Base-by-base conservation (phyloP, 1,284 basidiomycete species). In the Boletus nobilissimus region DNA sequence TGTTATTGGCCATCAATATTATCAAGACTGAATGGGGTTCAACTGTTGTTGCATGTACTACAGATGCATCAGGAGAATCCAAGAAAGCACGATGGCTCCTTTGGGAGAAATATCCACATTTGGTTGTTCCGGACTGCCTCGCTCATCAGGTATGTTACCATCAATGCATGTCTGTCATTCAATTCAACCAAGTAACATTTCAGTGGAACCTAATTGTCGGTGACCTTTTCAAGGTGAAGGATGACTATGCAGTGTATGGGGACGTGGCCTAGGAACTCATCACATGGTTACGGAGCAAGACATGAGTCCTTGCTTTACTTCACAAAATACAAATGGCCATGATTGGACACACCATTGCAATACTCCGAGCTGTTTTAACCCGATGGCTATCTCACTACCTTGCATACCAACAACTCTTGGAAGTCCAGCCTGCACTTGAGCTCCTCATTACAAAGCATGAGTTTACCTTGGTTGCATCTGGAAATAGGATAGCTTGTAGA, bases 321-420 rank as follows among this genome's bases (percentile, higher is more conserved):
- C 60, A 67, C 14, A 74, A 82, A 2, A 72, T 80, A 32, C 80
- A 82, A 60, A 74, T 74, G 34, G 43, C 38, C 4, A 66, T 51
- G n/a, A 62, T 64, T 2, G 57, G 36, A 26, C 39, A 67, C 8
- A 73, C 66, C 16, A 40, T 81, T 5, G 18, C 75, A 38, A 71
- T 82, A 18, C 71, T 82, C 29, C 22, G 43, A 19, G 77, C 83
- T 34, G 83, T 86, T 43, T 73, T 86, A 38, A 86, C 85, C n/a
- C 78, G 77, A 26, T 87, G 86, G 86, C 82, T 84, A 3, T 77
- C 85, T 29, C 85, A 87, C 77, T 86, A 86, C 74, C 80, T 84
- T 54, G 81, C 84, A 34, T 84, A 80, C 66, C 24, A 57, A 19
- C 74, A 79, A 22, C 81, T 87, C 22, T 77, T 85, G 9, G 82